Evolutionary conservation across 1,284 basidiomycete genomes (phyloP), one percentile per base, ranked within the genome.

Genomic region (Earliella scabrosa): DNA sequence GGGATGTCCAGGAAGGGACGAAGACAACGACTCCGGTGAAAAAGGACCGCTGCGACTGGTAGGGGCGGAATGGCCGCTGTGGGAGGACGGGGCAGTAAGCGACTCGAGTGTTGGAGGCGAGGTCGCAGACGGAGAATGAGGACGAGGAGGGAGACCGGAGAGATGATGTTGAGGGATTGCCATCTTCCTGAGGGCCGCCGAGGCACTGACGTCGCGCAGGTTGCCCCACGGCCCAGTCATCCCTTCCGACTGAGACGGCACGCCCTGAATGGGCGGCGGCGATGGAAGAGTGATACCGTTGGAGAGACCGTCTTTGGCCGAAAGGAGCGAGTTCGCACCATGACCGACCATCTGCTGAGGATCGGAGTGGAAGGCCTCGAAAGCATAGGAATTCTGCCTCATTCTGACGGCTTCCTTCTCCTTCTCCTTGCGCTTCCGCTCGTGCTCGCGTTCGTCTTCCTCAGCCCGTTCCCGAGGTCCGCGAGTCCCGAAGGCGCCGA

Each of bases 341-440:
- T 73, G 68, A 26, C 72, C 73, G 8, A 72, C 71, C 64, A 69
- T 71, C 45, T 74, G 73, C 24, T 82, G 68, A 3, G 79, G 77
- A 1, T 88, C 81, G 1, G 86, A 85, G 68, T 91, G 87, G 74
- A 91, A 92, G 3, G 88, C 86, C 64, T 92, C 90, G 67, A 83
- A 92, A n/a, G n/a, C n/a, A n/a, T n/a, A n/a, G 7, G 71, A 68
- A 48, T 74, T 75, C 39, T 82, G 62, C 63, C 77, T 56, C 74
- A 77, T 45, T 77, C 58, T 74, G 54, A 55, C 62, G 54, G 59
- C 72, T 60, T 62, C 58, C 43, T 61, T 61, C 54, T 86, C 84
- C 66, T 79, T 82, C 63, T 83, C 85, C 60, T 81, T 81, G 31
- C 77, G n/a, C n/a, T n/a, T n/a, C n/a, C n/a, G 68, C 54, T 73